Percentiles rank a stretch among this genome's conserved stretches.
Conservation (phyloP, 73 alveolate genomes). For the Halteria grandinella region DNA sequence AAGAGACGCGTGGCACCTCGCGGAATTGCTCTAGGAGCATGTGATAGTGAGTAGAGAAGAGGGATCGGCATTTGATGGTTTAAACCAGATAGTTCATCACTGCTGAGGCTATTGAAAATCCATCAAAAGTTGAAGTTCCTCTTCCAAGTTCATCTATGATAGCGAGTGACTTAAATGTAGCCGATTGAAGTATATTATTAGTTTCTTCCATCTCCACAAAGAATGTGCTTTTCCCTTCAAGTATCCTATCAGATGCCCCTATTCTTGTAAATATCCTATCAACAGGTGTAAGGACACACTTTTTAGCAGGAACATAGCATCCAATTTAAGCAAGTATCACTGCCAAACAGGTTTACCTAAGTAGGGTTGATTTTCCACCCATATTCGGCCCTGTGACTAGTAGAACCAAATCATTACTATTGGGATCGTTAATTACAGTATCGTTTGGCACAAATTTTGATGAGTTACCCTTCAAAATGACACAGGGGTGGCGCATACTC, state of each 20-base stretch:
- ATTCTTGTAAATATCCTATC: conserved; percentile 93
- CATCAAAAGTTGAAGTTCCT: conserved; percentile 96
- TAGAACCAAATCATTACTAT: conserved; percentile 43
- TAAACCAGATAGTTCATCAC: conserved; percentile 79
- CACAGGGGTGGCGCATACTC: conserved; percentile 88
- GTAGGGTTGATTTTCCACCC: conserved; percentile 97
- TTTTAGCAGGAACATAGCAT: conserved; percentile 75
- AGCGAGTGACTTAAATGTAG: conserved; percentile 82
- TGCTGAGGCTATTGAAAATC: conserved; percentile 92
- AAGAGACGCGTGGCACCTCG: conserved; percentile 69
- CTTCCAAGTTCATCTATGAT: conserved; percentile 94
- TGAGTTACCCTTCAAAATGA: conserved; percentile 59
- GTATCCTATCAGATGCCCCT: conserved; percentile 93
- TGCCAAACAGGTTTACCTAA: conserved; percentile 86
- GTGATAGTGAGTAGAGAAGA: conserved; percentile 97
- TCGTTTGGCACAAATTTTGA: conserved; percentile 75
- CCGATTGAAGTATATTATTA: conserved; percentile 73
- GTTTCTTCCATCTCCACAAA: conserved; percentile 94
- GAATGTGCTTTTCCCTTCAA: conserved; percentile 94
- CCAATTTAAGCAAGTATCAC: conserved; percentile 92
- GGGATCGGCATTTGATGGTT: conserved; percentile 77
- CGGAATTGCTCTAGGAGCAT: conserved; percentile 87
- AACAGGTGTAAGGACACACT: conserved; percentile 72
- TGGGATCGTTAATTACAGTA: conserved; percentile 45
- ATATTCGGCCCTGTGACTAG: conserved; percentile 97